Evolutionary conservation across 2,329 filamentous ascomycete genomes (phyloP).

Genomic region (Pseudogymnoascus sp.): DNA sequence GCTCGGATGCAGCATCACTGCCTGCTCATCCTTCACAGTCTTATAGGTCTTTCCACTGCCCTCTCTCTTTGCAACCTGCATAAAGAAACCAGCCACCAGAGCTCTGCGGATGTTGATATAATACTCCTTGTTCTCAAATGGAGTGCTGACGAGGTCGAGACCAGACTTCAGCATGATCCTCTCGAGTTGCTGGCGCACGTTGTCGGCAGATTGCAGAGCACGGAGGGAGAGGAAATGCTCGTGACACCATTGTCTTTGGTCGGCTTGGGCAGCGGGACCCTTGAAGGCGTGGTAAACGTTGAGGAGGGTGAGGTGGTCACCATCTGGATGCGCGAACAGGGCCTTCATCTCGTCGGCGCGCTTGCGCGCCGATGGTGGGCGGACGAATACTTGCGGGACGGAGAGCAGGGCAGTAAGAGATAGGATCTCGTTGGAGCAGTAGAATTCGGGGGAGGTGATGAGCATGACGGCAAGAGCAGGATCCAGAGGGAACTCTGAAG

Average conservation of each 20-base stretch:
- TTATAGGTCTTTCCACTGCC: constrained; percentile 80
- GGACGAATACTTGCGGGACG: constrained; percentile 87
- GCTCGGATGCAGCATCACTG: constrained; percentile 84
- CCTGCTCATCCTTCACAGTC: constrained; percentile 95
- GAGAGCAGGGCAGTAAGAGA: constrained; percentile 91
- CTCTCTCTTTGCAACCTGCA: constrained; percentile 97
- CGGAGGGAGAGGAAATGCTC: constrained; percentile 90
- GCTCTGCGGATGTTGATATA: constrained; percentile 95
- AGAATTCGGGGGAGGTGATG: constrained; percentile 94
- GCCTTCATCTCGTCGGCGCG: constrained; percentile 96
- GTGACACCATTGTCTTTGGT: constrained; percentile 88
- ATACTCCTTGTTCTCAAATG: constrained; percentile 93
- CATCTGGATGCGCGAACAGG: constrained; percentile 83
- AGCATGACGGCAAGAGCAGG: constrained; percentile 94
- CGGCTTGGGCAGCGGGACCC: constrained; percentile 55
- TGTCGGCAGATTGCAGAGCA: constrained; percentile 84
- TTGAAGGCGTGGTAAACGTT: constrained; percentile 99
- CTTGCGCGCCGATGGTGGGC: constrained; percentile 76
- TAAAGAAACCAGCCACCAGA: constrained; percentile 92
- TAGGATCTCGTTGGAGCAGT: constrained; percentile 96
- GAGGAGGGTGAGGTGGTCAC: constrained; percentile 90
- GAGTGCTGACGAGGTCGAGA: constrained; percentile 76
- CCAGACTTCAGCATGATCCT: constrained; percentile 94
- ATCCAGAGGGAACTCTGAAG: constrained; percentile 92
- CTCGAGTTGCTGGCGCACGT: constrained; percentile 82